Conservation (phyloP, 768 basidiomycete genomes). For the Gymnopilus dilepis region DNA sequence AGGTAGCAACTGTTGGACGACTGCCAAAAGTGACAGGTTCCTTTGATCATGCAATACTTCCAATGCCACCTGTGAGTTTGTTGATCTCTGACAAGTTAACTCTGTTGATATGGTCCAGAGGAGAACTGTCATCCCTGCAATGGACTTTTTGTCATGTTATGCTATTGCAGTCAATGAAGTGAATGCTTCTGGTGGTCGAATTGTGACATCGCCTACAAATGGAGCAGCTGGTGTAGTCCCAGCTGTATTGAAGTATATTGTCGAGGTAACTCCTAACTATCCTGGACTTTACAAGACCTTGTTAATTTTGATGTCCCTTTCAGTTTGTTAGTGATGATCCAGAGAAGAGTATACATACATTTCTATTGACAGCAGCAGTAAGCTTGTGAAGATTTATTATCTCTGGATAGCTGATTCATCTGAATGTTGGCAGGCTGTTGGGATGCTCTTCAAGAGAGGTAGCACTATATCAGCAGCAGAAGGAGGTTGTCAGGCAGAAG, state of each 20-base stretch:
- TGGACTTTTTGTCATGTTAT: slow-evolving; percentile 94
- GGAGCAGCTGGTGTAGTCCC: slow-evolving; percentile 96
- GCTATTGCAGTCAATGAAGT: slow-evolving; percentile 96
- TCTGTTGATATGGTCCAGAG: slow-evolving; percentile 47
- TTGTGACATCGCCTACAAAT: slow-evolving; percentile 94
- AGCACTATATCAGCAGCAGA: slow-evolving; percentile 97
- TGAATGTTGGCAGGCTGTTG: slow-evolving; percentile 79
- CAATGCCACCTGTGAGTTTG: slow-evolving; percentile 76
- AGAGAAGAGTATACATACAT: slow-evolving; percentile 86
- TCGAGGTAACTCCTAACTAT: slow-evolving; percentile 57
- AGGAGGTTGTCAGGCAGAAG: slow-evolving; percentile 94
- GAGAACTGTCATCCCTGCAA: slow-evolving; percentile 86
- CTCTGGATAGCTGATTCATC: slow-evolving; percentile 2
- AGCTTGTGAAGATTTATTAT: slow-evolving; percentile 29
- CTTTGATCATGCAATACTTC: slow-evolving; percentile 79
- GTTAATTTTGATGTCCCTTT: slow-evolving; percentile 13
- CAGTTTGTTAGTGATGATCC: slow-evolving; percentile 92
- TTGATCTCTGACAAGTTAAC: neutral
- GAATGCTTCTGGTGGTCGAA: slow-evolving; percentile 90
- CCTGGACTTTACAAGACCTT: neutral
- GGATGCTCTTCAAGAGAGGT: slow-evolving; percentile 97
- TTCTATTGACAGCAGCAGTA: slow-evolving; percentile 87
- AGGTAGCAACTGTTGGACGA: slow-evolving; percentile 25
- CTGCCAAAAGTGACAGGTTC: slow-evolving; percentile 67
- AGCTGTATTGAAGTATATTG: slow-evolving; percentile 86